phyloP scores from a whole-genome alignment of 139 green algal species.

The Astrephomene gubernaculifera region DNA sequence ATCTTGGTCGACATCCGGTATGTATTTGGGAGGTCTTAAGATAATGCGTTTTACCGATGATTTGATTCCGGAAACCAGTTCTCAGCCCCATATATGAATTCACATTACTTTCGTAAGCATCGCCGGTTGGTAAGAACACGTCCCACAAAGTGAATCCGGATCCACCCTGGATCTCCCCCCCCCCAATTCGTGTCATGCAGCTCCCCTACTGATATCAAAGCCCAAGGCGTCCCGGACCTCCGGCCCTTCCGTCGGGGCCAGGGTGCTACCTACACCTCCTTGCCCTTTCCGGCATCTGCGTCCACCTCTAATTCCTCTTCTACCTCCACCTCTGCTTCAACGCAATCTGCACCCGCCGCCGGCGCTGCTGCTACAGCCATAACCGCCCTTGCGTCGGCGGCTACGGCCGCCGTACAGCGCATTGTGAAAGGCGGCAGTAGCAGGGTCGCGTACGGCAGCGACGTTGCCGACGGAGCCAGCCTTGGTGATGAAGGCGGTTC shows the following conservation, averaged over 20 bases:
- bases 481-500: no score
- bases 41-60: not conserved
- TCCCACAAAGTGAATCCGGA: no score
- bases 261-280: not conserved
- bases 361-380: not conserved
- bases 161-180: not conserved
- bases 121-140: no score
- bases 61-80: not conserved
- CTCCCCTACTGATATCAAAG: not conserved
- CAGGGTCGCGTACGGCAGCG: no score
- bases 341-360: not conserved
- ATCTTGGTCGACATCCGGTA: slow-evolving; percentile 34
- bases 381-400: not conserved
- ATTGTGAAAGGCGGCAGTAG: not conserved
- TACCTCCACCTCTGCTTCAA: not conserved
- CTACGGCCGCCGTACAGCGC: not conserved
- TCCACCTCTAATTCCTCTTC: slow-evolving; percentile 23
- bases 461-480: no score
- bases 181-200: not conserved
- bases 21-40: not conserved
- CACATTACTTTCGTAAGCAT: no score
- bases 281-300: slow-evolving; percentile 24
- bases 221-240: slow-evolving; percentile 35
- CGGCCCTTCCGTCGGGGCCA: slow-evolving; percentile 31
- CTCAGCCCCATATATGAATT: not conserved